Percentiles rank a stretch among this genome's conserved stretches.
Conservation (phyloP, 305 asterid species). For the Rubia occidens region DNA sequence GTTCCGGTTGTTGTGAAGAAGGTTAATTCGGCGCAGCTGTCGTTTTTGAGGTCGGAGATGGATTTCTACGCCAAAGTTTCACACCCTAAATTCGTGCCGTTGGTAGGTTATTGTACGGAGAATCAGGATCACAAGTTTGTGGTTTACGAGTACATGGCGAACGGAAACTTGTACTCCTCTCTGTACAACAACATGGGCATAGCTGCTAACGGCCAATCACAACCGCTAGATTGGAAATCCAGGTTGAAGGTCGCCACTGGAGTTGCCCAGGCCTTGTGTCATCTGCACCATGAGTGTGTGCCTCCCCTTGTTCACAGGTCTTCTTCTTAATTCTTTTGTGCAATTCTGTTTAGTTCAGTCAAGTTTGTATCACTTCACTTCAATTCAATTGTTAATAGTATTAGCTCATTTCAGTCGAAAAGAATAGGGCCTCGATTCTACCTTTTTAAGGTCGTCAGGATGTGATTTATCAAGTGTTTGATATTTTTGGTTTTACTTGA, state of each 20-base stretch:
- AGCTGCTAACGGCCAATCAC: slow-evolving; percentile 7
- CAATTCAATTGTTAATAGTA: too few relatives aligned
- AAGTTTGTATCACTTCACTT: too few relatives aligned
- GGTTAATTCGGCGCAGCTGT: not conserved
- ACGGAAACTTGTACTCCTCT: slow-evolving; percentile 38
- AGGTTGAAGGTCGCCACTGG: slow-evolving; percentile 45
- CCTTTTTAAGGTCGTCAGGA: not conserved
- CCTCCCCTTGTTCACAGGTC: slow-evolving; percentile 59
- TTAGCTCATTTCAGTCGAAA: too few relatives aligned
- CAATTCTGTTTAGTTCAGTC: not conserved
- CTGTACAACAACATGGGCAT: slow-evolving; percentile 27
- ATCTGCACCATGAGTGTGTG: slow-evolving; percentile 36
- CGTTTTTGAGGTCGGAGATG: not conserved
- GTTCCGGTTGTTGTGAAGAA: slow-evolving; percentile 45
- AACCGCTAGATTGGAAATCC: slow-evolving; percentile 38
- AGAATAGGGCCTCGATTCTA: not conserved
- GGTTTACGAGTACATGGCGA: slow-evolving; percentile 18
- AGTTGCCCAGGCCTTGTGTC: slow-evolving; percentile 38
- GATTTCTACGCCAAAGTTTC: slow-evolving; percentile 31
- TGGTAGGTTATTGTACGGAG: slow-evolving; percentile 68
- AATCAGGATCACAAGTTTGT: slow-evolving; percentile 43
- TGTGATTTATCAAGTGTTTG: not conserved
- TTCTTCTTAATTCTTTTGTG: not conserved
- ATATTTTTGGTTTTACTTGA: slow-evolving; percentile 11
- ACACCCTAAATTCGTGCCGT: slow-evolving; percentile 67